Base-by-base conservation (phyloP, 2,329 filamentous ascomycete genomes). In the Phyllosticta paracitricarpa region DNA sequence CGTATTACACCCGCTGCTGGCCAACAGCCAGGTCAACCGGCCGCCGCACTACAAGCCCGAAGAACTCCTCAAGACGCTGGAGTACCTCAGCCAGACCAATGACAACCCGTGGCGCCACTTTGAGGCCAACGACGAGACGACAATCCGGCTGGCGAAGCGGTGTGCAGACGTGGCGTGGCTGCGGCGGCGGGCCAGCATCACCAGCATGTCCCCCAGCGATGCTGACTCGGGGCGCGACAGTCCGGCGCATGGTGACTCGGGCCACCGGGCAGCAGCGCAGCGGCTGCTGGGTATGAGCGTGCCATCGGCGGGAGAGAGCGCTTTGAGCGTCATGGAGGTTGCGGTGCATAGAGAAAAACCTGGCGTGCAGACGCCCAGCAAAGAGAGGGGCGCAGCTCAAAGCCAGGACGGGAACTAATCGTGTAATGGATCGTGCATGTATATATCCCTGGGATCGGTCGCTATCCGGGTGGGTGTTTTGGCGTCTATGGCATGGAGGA, bases 1-100 rank as follows among this genome's bases (percentile, higher is more conserved):
- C 33, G 94, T 99, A 3, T 78, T 99, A 12, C 91, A 95, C 70
- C 94, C 94, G 0, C 81, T 99, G 25, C 80, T 99, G 24, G 89
- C 89, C 48, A 90, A 99, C 71, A 97, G 93, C 1, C 94, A 97
- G 73, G 84, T 99, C 53, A 88, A 84, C 69, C 82, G 89, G 59
- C 87, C 92, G 2, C 91, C 90, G 1, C 86, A 96, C 71, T 97
- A 99, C 80, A 99, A 97, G 73, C 85, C 86, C 30, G 84, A 92
- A 52, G 93, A 97, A 71, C 84, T 99, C 51, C 77, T 88, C 51
- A 87, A 85, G 64, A 81, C 96, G 25, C 80, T 99, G 17, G 81
- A 81, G 58, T 83, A 95, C 14, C 81, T 97, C 2, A 64, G 69
- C 52, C 81, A 82, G 1, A 83, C 83, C 19, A 88, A 84, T 63